Evolutionary conservation across 495 filamentous ascomycete genomes (phyloP), one percentile per base, ranked within the genome.

Genomic region (Stereocaulon alpinum): DNA sequence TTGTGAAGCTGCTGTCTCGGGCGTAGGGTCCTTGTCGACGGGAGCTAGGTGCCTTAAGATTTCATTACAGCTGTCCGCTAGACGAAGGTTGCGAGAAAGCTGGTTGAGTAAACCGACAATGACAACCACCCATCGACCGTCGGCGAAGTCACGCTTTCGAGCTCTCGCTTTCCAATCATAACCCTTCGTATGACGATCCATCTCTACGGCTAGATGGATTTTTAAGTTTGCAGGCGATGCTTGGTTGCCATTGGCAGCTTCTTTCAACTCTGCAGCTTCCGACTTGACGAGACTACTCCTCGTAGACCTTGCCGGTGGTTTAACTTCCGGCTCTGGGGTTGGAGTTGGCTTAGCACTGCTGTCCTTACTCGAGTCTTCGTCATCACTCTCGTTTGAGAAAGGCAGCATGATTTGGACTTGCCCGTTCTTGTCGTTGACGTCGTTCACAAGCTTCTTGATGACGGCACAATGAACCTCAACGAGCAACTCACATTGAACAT

Each of bases 381-480:
- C 77, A 7, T 82, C 81, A 0, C 85, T 84, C 3, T 83, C 81
- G 15, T 87, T 84, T 5, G 79, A 74, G 57, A 92, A 87, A 3
- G 89, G 91, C 15, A 98, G 74, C 30, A 84, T 81, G 1, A 91
- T 80, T 53, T 89, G 82, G 11, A 94, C 72, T 56, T 89, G 83
- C 6, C 94, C 94, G 49, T 85, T 85, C 15, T 78, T 70, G 30
- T 87, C 84, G 11, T 81, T 79, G 61, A 85, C 78, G 20, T 84
- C 77, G 66, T 84, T 85, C 55, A 97, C 89, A 30, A 97, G 76
- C 43, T 87, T 83, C 67, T 96, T 96, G 48, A 98, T 73, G 3
- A 95, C 81, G 0, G 94, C 83, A 69, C 93, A 98, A 69, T 97
- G 91, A 0, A 92, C 81, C 68, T 98, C 93, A 29, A 86, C 84